phyloP scores from a whole-genome alignment of 345 rosid species.

The Melastoma malabathricum region DNA sequence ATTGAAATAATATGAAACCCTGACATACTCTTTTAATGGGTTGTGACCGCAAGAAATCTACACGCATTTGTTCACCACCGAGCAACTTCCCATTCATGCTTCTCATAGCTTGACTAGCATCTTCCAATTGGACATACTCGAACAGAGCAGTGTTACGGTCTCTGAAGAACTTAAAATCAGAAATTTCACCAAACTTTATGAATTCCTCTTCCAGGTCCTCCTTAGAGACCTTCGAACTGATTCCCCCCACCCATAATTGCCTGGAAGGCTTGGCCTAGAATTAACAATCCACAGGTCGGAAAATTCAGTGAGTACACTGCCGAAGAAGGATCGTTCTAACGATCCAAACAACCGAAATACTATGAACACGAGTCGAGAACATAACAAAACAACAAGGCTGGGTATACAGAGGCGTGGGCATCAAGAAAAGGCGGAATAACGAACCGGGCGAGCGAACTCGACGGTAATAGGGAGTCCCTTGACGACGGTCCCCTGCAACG shows the following conservation, averaged over 20 bases:
- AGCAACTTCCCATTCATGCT: slow-evolving; percentile 65
- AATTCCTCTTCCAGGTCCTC: slow-evolving; percentile 67
- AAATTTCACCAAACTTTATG: slow-evolving; percentile 60
- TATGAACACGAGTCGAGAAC: too few species aligned
- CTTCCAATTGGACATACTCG: slow-evolving; percentile 53
- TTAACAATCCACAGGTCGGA: slow-evolving; percentile 4
- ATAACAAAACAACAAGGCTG: too few species aligned
- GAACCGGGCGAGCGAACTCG: slow-evolving; percentile 99
- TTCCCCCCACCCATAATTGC: slow-evolving; percentile 87
- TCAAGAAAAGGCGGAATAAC: slow-evolving; percentile 33
- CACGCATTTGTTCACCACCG: slow-evolving; percentile 76
- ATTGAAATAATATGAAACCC: too few species aligned
- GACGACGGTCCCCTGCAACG: slow-evolving; percentile 49
- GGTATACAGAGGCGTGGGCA: not conserved
- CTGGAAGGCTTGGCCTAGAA: slow-evolving; percentile 75
- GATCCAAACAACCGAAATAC: too few species aligned
- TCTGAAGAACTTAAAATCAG: slow-evolving; percentile 60
- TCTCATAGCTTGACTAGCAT: slow-evolving; percentile 65
- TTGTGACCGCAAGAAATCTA: slow-evolving; percentile 76
- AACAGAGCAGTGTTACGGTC: slow-evolving; percentile 69
- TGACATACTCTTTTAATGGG: slow-evolving; percentile 60
- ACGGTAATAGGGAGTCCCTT: slow-evolving; percentile 58
- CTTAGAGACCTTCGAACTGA: slow-evolving; percentile 45
- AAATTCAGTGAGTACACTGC: not conserved
- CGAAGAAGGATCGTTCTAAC: too few species aligned